phyloP scores from a whole-genome alignment of 208 protist species.

The Leishmania tarentolae region DNA sequence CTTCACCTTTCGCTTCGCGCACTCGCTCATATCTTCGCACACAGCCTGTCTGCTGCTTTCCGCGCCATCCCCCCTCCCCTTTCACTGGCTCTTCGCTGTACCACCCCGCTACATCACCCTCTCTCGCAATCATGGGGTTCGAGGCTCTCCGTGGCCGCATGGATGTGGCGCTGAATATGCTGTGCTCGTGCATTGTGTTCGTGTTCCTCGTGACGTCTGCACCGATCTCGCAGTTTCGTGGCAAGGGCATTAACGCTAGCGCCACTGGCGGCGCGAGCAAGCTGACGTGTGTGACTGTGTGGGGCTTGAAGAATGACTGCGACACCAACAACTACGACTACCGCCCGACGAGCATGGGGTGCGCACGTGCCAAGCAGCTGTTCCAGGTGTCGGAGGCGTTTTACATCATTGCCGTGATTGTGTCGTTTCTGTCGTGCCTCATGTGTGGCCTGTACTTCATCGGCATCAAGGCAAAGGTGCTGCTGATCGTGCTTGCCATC shows the following conservation, averaged over 20 bases:
- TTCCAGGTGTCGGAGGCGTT: conserved; percentile 60
- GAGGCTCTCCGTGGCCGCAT: conserved; percentile 46
- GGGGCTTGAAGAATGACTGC: conserved; percentile 65
- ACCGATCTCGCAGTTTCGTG: conserved; percentile 62
- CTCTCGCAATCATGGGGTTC: conserved; percentile 47
- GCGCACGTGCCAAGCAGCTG: conserved; percentile 32
- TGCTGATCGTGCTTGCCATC: conserved; percentile 31
- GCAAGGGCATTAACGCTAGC: conserved; percentile 24
- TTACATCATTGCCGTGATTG: conserved; percentile 59
- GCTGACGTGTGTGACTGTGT: conserved; percentile 52
- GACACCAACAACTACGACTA: conserved; percentile 25
- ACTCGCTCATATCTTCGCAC: neutral
- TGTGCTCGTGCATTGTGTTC: conserved; percentile 57
- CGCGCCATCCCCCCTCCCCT: neutral
- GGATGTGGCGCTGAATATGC: conserved; percentile 39
- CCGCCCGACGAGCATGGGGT: conserved; percentile 18
- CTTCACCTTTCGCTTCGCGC: conserved; percentile 1
- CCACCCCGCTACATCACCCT: conserved; percentile 3
- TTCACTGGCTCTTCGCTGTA: neutral
- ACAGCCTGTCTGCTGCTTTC: neutral
- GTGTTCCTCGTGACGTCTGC: conserved; percentile 50
- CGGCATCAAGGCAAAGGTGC: conserved; percentile 27
- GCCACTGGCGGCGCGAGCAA: conserved; percentile 24
- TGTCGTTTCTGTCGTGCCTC: conserved; percentile 35
- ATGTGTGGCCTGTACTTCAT: conserved; percentile 36